These are phyloP conservation scores for Inosperma sp. DNA, from an alignment of 768 basidiomycete genomes.

Conservation along the genomic window DNA sequence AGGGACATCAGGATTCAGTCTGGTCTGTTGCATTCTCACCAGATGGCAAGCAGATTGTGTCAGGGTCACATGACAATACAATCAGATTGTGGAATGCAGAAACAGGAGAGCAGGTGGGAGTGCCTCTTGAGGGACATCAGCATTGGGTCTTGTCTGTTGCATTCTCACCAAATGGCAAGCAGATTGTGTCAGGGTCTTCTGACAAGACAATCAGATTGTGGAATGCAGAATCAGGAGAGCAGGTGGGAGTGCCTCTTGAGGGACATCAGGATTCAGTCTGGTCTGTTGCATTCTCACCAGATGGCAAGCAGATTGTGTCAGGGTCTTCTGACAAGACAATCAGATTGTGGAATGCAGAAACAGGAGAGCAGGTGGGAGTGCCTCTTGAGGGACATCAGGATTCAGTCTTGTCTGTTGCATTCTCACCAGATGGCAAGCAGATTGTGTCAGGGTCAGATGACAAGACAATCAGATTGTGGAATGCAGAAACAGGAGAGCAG, in stretches of 20 bases:
- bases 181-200: slow-evolving; percentile 2
- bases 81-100: slow-evolving; percentile 5
- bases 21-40: not conserved
- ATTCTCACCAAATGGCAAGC: slow-evolving; percentile 8
- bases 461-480: slow-evolving; percentile 4
- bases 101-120: not conserved
- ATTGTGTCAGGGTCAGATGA: slow-evolving; percentile 19
- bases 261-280: not conserved
- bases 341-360: slow-evolving; percentile 23
- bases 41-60: no score
- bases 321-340: slow-evolving; percentile 23
- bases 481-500: slow-evolving; percentile 4
- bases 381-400: slow-evolving; percentile 13
- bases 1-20: not conserved
- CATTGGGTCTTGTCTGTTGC: slow-evolving; percentile 4
- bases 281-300: not conserved
- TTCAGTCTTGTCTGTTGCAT: slow-evolving; percentile 8
- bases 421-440: no score
- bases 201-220: slow-evolving; percentile 11
- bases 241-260: slow-evolving; percentile 5
- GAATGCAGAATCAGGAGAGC: slow-evolving; percentile 14
- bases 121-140: slow-evolving; percentile 5
- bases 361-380: slow-evolving; percentile 7
- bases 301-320: slow-evolving; percentile 35
- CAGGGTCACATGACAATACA: not conserved